Base-by-base conservation (phyloP, 1,284 basidiomycete genomes). In the Trichosporon inkin region DNA sequence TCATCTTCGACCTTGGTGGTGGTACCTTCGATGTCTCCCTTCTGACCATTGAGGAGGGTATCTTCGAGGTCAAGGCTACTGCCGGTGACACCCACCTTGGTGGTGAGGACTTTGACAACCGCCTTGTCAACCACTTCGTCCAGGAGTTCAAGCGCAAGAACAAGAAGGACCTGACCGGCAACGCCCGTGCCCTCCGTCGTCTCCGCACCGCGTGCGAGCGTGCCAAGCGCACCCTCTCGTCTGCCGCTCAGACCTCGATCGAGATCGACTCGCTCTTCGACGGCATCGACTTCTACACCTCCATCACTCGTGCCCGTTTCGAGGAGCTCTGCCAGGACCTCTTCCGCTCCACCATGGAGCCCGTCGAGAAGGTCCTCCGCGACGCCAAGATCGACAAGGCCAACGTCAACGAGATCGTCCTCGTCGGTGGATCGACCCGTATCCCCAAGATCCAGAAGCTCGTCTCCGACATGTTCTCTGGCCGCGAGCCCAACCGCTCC, bases 51-150 rank as follows among this genome's bases (percentile, higher is more conserved):
- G 91, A 86, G 73, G 92, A 92, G 76, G 94, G 93, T 81, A 90
- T 97, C 71, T 98, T 98, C 75, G 93, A 92, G 71, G 94, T 98
- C 71, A 89, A 95, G 71, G 92, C 95, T 57, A 98, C 94, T 62
- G 93, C 94, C 63, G 94, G 94, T 84, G 94, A 99, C 82, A 98
- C 95, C 65, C 95, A 97, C 79, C 88, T 98, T 66, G 95, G 95
- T 84, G 95, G 95, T 81, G 95, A 98, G 82, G 95, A 98, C 82
- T 98, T 98, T 78, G 94, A 98, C 81, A 95, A 97, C 84, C 88
- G 91, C 58, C 85, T 95, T 65, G 92, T 95, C 69, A 90, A 95
- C 66, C 87, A 92, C 84, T 85, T 96, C 74, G 84, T 87, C 83
- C 94, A 95, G 83, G 80, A 98, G 81, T 98, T 97, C 86, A 96